Evolutionary conservation across 805 yeast species (phyloP).

Genomic region (Candida ficus): DNA sequence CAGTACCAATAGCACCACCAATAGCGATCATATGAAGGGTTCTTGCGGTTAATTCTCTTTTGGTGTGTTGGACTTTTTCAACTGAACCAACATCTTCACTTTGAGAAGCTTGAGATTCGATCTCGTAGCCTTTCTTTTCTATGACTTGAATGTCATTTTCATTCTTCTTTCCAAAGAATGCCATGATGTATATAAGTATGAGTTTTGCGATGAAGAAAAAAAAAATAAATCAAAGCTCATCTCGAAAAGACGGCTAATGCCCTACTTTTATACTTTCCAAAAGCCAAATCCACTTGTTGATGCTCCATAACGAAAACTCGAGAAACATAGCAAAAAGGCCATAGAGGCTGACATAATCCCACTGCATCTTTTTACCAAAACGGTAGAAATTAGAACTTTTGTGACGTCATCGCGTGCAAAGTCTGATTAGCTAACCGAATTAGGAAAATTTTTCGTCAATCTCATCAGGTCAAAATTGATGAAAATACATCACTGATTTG

Average conservation of each 20-base stretch:
- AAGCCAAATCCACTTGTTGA: not conserved
- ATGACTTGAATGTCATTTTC: constrained; percentile 1
- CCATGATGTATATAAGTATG: not conserved
- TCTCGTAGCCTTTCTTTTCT: constrained; percentile 4
- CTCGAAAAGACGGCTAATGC: too few relatives aligned
- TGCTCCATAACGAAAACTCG: not conserved
- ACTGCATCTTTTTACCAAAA: not conserved
- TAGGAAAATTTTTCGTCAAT: not conserved
- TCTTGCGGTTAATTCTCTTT: constrained; percentile 9
- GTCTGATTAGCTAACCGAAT: not conserved
- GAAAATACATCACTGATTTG: not conserved
- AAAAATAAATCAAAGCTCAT: too few relatives aligned
- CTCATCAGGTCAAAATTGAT: not conserved
- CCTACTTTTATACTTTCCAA: not conserved
- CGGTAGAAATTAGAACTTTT: not conserved
- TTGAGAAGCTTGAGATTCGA: constrained; percentile 3
- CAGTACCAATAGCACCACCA: constrained; percentile 49
- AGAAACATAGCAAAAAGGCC: not conserved
- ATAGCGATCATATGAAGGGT: constrained; percentile 10
- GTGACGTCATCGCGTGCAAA: not conserved
- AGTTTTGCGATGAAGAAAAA: too few relatives aligned
- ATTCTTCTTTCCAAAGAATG: not conserved
- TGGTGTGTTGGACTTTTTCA: constrained; percentile 7
- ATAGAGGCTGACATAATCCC: not conserved
- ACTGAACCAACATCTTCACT: constrained; percentile 10